Percentiles rank a stretch among this genome's conserved stretches.
Evolutionary conservation across 2,329 filamentous ascomycete genomes (phyloP).

Genomic region (Magnaporthales sp.): DNA sequence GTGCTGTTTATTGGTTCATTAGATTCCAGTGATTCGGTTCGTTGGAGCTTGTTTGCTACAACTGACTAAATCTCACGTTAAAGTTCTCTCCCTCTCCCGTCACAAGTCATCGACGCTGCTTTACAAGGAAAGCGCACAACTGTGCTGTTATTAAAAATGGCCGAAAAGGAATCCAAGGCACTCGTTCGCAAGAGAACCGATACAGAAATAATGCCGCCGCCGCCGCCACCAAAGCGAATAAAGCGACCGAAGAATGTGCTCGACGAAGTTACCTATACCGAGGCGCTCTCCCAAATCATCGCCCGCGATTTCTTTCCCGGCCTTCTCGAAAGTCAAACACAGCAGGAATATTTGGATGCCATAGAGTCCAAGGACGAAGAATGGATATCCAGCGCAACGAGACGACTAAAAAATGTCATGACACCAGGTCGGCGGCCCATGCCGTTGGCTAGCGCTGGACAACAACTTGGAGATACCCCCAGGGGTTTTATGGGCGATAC

Average conservation of each 20-base stretch:
- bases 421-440: conserved; percentile 55
- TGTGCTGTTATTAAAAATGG: not conserved
- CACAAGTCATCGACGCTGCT: not conserved
- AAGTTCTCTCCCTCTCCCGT: not conserved
- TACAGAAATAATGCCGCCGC: conserved; percentile 76
- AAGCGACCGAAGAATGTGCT: conserved; percentile 83
- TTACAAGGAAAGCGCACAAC: not conserved
- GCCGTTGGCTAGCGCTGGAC: conserved; percentile 17
- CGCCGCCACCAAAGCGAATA: conserved; percentile 76
- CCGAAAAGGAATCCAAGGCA: conserved; percentile 36
- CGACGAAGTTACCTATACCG: conserved; percentile 89
- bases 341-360: conserved; percentile 88
- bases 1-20: not conserved
- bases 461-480: conserved; percentile 43
- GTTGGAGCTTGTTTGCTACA: not conserved
- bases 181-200: conserved; percentile 62
- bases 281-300: conserved; percentile 87
- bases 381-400: conserved; percentile 80
- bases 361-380: conserved; percentile 74
- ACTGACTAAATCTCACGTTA: no score
- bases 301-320: conserved; percentile 95
- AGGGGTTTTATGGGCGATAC: conserved; percentile 64
- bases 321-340: conserved; percentile 72
- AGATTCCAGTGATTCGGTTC: not conserved
- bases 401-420: conserved; percentile 68